phyloP scores from a whole-genome alignment of 169 alveolate species.

The Eimeria sp. region DNA sequence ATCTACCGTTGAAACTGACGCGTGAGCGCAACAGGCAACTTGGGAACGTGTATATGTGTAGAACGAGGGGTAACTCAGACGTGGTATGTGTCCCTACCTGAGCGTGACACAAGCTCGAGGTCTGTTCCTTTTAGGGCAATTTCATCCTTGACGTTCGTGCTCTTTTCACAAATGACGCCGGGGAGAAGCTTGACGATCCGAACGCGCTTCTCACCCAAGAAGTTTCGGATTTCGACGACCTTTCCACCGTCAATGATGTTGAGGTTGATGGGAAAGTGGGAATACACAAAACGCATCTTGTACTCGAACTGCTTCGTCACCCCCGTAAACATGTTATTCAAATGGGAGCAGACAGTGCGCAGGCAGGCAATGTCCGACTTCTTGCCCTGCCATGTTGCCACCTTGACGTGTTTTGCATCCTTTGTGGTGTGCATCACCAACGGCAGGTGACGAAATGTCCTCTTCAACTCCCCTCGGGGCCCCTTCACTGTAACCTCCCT shows the following conservation, averaged over 20 bases:
- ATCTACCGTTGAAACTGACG: conserved; percentile 96
- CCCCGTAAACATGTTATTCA: conserved; percentile 99
- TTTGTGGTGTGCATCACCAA: conserved; percentile 95
- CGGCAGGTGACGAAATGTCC: conserved; percentile 98
- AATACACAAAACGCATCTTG: conserved; percentile 99
- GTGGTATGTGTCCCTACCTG: conserved; percentile 86
- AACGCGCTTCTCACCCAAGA: conserved; percentile 99
- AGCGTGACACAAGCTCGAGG: conserved; percentile 98
- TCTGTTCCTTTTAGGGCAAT: conserved; percentile 98
- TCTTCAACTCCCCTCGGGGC: conserved; percentile 97
- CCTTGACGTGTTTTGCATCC: conserved; percentile 93
- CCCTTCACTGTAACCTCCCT: conserved; percentile 99
- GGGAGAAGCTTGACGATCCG: conserved; percentile 90
- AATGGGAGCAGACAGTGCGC: conserved; percentile 97
- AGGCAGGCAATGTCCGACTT: conserved; percentile 97
- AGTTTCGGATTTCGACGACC: conserved; percentile 98
- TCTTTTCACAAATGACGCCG: conserved; percentile 90
- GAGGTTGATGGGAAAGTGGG: conserved; percentile 99
- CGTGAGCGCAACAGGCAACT: not conserved
- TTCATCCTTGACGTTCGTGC: conserved; percentile 98
- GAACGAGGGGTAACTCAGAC: not conserved
- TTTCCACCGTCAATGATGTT: conserved; percentile 97
- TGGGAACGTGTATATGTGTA: not conserved
- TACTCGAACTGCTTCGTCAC: conserved; percentile 98
- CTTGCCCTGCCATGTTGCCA: conserved; percentile 98